These are phyloP conservation scores for Elongisporangium undulatum DNA, from an alignment of 352 stramenopile genomes.

Conservation along the genomic window DNA sequence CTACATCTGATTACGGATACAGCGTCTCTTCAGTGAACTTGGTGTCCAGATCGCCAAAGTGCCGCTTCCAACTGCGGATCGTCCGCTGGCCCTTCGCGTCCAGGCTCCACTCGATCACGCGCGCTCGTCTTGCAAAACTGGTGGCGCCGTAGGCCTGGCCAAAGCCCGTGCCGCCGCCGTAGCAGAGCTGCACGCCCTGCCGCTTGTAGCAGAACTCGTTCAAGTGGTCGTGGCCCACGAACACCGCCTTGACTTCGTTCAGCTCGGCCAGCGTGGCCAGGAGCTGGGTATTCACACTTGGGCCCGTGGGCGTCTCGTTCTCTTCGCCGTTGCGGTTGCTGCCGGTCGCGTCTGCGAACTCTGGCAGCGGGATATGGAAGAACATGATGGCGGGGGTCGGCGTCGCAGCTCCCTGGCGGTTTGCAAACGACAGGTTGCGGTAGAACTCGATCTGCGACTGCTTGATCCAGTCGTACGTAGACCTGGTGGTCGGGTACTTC, in stretches of 20 bases:
- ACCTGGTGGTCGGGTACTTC: slow-evolving; percentile 27
- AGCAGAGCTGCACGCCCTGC: slow-evolving; percentile 49
- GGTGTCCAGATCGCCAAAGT: slow-evolving; percentile 8
- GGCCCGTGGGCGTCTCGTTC: slow-evolving; percentile 30
- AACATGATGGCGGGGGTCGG: slow-evolving; percentile 50
- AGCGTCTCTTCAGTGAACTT: not conserved
- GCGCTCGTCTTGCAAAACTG: slow-evolving; percentile 32
- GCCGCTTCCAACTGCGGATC: slow-evolving; percentile 25
- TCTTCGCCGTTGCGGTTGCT: slow-evolving; percentile 22
- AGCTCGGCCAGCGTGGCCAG: slow-evolving; percentile 34
- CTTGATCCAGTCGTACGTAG: slow-evolving; percentile 52
- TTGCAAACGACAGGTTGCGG: slow-evolving; percentile 18
- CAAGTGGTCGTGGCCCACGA: slow-evolving; percentile 54
- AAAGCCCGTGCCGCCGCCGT: slow-evolving; percentile 48
- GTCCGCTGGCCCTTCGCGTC: slow-evolving; percentile 13
- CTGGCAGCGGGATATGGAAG: slow-evolving; percentile 57
- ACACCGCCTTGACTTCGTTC: slow-evolving; percentile 57
- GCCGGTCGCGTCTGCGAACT: slow-evolving; percentile 25
- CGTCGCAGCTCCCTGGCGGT: slow-evolving; percentile 7
- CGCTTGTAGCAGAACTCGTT: slow-evolving; percentile 55
- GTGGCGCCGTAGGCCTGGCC: slow-evolving; percentile 24
- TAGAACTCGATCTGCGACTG: slow-evolving; percentile 47
- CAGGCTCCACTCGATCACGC: slow-evolving; percentile 55
- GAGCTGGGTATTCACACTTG: slow-evolving; percentile 33
- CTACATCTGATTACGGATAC: too few species aligned